These are phyloP conservation scores for Cercospora citrullina DNA, from an alignment of 2,329 filamentous ascomycete species.

Conservation along the genomic window DNA sequence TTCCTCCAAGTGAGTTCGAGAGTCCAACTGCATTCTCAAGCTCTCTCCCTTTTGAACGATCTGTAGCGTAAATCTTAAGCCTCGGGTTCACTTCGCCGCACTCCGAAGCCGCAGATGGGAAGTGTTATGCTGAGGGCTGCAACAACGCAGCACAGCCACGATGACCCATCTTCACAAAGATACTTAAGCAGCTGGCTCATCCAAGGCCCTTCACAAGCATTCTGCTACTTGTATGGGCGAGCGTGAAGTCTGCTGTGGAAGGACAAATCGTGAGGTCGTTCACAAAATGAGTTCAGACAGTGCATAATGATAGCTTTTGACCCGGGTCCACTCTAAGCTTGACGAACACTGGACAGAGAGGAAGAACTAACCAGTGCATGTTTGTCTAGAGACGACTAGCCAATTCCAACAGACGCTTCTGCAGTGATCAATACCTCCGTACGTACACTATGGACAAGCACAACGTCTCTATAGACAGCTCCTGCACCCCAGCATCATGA, in stretches of 20 bases:
- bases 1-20: background rate
- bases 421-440: background rate
- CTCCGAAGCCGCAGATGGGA: background rate
- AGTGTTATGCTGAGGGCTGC: background rate
- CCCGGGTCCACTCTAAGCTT: background rate
- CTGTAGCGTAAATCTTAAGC: background rate
- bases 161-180: background rate
- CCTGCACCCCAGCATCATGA: background rate
- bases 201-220: background rate
- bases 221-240: background rate
- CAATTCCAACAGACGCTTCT: background rate
- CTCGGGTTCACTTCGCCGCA: background rate
- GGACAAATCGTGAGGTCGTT: background rate
- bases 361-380: background rate
- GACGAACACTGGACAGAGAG: background rate
- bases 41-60: background rate
- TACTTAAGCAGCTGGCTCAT: background rate
- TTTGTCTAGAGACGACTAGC: too few relatives aligned
- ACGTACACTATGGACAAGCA: background rate
- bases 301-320: background rate
- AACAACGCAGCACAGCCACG: background rate
- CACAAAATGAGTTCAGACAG: background rate
- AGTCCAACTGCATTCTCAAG: background rate
- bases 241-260: background rate
- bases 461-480: background rate